A percentile compares a stretch with the other conserved stretches of the same genome.
Conservation (phyloP, 176 grass and related monocot genomes). For the Carex scoparia region DNA sequence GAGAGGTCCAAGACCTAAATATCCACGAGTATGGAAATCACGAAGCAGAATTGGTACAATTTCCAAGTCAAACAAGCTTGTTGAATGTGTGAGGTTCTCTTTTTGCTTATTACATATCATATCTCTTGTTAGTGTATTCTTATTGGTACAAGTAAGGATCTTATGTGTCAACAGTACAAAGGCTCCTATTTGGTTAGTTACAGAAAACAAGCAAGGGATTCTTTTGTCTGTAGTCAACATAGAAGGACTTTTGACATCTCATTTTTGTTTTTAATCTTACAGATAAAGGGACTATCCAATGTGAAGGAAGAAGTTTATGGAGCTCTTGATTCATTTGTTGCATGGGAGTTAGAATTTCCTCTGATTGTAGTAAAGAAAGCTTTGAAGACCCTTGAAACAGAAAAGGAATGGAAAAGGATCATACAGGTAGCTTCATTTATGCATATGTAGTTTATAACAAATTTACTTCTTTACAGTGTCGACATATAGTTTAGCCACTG, state of each 20-base stretch:
- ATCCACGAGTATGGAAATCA: constrained; percentile 80
- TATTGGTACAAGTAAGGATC: neutral
- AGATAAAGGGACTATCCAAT: constrained; percentile 91
- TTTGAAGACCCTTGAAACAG: constrained; percentile 68
- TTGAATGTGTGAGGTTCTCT: constrained; percentile 76
- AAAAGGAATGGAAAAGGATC: constrained; percentile 98
- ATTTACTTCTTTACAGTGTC: neutral
- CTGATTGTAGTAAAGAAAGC: constrained; percentile 92
- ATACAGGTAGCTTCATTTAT: constrained; percentile 53
- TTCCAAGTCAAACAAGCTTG: constrained; percentile 93
- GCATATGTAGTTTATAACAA: neutral
- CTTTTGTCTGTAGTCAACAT: constrained; percentile 2
- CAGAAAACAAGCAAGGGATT: neutral
- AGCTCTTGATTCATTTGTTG: constrained; percentile 92
- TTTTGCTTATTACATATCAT: neutral
- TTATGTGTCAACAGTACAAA: neutral
- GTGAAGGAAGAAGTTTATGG: constrained; percentile 97
- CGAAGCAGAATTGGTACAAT: constrained; percentile 71
- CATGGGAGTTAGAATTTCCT: constrained; percentile 98
- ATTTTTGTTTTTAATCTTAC: neutral
- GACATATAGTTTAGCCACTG: neutral
- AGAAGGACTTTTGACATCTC: neutral
- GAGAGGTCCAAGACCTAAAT: constrained; percentile 83
- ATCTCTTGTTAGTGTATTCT: neutral
- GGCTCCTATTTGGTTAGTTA: neutral